phyloP scores from a whole-genome alignment of 78 protist species.

The Bodo saltans region DNA sequence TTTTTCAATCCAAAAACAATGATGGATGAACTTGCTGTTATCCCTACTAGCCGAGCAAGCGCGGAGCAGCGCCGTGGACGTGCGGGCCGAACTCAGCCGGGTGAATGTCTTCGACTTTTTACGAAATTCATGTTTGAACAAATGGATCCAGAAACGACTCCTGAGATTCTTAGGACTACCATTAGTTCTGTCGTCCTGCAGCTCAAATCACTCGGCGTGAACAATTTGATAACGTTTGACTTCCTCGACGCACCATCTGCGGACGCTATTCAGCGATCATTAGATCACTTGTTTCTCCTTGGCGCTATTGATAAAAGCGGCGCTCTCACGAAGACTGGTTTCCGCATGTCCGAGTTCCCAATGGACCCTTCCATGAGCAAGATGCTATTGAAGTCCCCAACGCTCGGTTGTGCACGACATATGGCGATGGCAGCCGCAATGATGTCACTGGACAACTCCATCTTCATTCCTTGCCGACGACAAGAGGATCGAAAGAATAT shows the following conservation, averaged over 20 bases:
- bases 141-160: neutral
- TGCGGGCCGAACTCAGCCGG: conserved; percentile 50
- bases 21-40: neutral
- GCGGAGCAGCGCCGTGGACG: conserved; percentile 41
- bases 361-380: conserved; percentile 91
- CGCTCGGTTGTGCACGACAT: neutral
- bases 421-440: conserved; percentile 19
- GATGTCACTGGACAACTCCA: neutral
- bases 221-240: neutral
- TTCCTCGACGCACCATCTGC: conserved; percentile 19
- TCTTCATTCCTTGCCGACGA: conserved; percentile 84
- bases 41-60: conserved; percentile 20
- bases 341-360: conserved; percentile 94
- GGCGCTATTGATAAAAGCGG: neutral
- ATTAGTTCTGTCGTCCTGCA: conserved; percentile 6
- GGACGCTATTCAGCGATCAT: neutral
- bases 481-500: conserved; percentile 29
- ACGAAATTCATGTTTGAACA: neutral
- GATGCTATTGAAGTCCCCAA: conserved; percentile 26
- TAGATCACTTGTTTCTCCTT: neutral
- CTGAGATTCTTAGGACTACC: conserved; percentile 10
- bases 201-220: neutral
- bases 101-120: conserved; percentile 31
- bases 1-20: neutral
- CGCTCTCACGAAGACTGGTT: neutral